These are phyloP conservation scores for Fusarium decemcellulare DNA, from an alignment of 2,329 filamentous ascomycete genomes.

Conservation along the genomic window DNA sequence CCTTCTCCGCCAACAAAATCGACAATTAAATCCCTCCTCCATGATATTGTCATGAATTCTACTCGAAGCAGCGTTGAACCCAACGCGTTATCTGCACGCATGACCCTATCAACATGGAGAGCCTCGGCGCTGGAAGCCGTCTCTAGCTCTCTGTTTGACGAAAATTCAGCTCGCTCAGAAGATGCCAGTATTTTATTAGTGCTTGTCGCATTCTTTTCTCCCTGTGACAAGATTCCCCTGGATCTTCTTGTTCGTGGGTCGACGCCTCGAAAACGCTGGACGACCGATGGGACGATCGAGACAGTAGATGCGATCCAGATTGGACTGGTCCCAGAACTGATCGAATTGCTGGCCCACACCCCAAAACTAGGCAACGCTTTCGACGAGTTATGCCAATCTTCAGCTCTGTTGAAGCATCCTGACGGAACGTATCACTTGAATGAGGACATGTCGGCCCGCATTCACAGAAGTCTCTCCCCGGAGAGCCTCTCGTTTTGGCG, in stretches of 20 bases:
- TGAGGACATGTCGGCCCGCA: conserved; percentile 32
- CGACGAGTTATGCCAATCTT: conserved; percentile 23
- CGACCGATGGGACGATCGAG: conserved; percentile 34
- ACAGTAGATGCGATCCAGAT: conserved; percentile 51
- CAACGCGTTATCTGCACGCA: conserved; percentile 1
- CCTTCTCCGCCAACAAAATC: conserved; percentile 22
- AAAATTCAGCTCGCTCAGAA: conserved; percentile 27
- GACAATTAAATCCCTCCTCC: conserved; percentile 12
- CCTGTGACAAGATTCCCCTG: conserved; percentile 36
- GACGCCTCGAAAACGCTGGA: conserved; percentile 44
- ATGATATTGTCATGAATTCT: conserved; percentile 9
- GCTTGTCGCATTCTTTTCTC: conserved; percentile 39
- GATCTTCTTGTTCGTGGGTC: conserved; percentile 40
- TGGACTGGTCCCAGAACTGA: conserved; percentile 27
- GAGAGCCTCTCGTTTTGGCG: conserved; percentile 34
- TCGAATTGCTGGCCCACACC: conserved; percentile 24
- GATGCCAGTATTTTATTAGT: conserved; percentile 38
- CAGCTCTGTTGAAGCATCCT: conserved; percentile 23
- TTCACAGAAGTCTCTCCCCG: conserved; percentile 26
- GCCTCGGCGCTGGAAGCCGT: conserved; percentile 36
- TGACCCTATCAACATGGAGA: conserved; percentile 33
- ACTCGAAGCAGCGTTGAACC: conserved; percentile 9
- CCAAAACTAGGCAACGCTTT: conserved; percentile 24
- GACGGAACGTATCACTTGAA: conserved; percentile 37
- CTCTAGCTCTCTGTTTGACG: conserved; percentile 29